A percentile compares a stretch with the other conserved stretches of the same genome.
These are phyloP conservation scores for Gossypium australe DNA, from an alignment of 345 rosid genomes.

Conservation along the genomic window DNA sequence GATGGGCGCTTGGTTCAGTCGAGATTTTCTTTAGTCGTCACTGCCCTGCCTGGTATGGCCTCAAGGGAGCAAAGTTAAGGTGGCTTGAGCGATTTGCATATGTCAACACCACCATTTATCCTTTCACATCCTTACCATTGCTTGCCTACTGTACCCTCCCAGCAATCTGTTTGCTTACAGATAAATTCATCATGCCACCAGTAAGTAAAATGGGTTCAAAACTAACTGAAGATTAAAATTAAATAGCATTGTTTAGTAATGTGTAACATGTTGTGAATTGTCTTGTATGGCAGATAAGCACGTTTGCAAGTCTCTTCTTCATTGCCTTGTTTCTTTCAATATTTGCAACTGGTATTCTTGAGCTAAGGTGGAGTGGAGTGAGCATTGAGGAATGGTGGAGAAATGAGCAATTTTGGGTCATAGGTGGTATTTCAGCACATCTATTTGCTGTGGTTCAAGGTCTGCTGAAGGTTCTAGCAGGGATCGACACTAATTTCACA, in stretches of 20 bases:
- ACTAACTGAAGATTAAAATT: neutral
- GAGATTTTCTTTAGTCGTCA: constrained; percentile 97
- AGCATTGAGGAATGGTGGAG: constrained; percentile 99
- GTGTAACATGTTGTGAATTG: neutral
- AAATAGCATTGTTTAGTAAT: neutral
- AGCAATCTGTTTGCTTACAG: constrained; percentile 89
- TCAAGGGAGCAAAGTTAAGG: constrained; percentile 86
- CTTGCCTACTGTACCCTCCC: constrained; percentile 91
- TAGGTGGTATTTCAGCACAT: constrained; percentile 94
- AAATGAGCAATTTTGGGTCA: constrained; percentile 97
- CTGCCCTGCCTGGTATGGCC: constrained; percentile 83
- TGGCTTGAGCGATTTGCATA: constrained; percentile 94
- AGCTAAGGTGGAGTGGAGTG: constrained; percentile 95
- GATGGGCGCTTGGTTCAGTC: constrained; percentile 99
- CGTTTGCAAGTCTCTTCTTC: constrained; percentile 92
- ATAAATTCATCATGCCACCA: constrained; percentile 96
- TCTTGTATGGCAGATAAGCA: constrained; percentile 60
- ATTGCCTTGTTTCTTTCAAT: constrained; percentile 75
- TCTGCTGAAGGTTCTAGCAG: constrained; percentile 76
- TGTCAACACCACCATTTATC: constrained; percentile 86
- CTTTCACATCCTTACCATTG: constrained; percentile 87
- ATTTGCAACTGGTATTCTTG: constrained; percentile 82
- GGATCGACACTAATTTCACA: constrained; percentile 90
- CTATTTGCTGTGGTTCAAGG: constrained; percentile 93
- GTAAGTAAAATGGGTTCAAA: constrained; percentile 11